Base-by-base conservation (phyloP, 345 rosid species). In the Eutrema heterophyllum region DNA sequence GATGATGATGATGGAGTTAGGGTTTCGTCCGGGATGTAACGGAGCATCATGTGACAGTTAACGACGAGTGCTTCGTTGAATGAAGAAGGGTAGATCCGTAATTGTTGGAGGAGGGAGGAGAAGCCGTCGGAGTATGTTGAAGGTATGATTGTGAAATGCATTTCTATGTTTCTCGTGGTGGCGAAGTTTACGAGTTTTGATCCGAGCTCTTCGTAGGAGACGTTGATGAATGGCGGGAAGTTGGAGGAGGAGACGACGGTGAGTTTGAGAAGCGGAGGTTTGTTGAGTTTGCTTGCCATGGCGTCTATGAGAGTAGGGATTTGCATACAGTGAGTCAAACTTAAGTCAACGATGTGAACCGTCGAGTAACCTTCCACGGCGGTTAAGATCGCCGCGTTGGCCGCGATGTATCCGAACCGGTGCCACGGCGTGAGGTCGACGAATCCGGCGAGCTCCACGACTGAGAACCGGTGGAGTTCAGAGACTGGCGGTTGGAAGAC, bases 351-450 rank as follows among this genome's bases (percentile, higher is more conserved):
- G 46, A 94, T 89, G 62, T 91, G 98, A n/a, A 94, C 79, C 6
- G 81, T 79, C 0, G 95, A 78, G 68, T 80, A 85, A 40, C 97
- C 97, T 66, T 94, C 97, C 3, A 87, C 81, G 15, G 97, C 96
- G 39, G 90, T 90, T 3, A 91, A 46, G 7, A 94, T 83, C 0
- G 96, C 90, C 0, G 95, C 87, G 69, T 91, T 94, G 13, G 98
- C 96, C 0, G 96, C 89, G 1, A 97, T 88, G 89, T 81, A 94
- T 1, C 98, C 98, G 67, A 94, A 94, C 3, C 98, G 78, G 66
- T 94, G 96, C 98, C 98, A 91, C 0, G 97, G 98, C 12, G 95
- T 94, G 35, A 94, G 80, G 87, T 94, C 98, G 4, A 94, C 88
- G 75, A 88, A 94, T 29, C 81, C 67, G 15, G 98, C 97, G 0